phyloP scores from a whole-genome alignment of 257 asterid genomes.

The Lycium ferocissimum region DNA sequence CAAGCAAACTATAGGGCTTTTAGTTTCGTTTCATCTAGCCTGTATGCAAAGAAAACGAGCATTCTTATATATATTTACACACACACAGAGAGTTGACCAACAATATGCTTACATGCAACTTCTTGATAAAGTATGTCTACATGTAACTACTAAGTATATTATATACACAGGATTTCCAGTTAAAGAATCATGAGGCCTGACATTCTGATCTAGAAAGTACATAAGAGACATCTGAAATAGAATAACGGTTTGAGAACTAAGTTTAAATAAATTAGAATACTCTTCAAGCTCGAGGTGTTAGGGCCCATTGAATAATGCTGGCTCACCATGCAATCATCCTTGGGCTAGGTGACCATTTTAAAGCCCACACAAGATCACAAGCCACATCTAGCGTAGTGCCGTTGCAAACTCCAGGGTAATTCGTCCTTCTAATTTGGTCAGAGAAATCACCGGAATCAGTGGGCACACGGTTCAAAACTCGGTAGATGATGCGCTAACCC shows the following conservation, averaged over 20 bases:
- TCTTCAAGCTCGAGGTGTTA: not conserved
- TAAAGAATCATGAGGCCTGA: constrained; percentile 10
- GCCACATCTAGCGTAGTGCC: not conserved
- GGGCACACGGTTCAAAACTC: too few species aligned
- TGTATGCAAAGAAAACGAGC: too few species aligned
- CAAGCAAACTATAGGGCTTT: too few species aligned
- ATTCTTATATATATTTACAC: not conserved
- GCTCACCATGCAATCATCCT: not conserved
- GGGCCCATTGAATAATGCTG: not conserved
- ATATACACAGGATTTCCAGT: not conserved
- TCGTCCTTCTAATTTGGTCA: too few species aligned
- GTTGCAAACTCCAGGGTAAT: not conserved
- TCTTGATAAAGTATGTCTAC: not conserved
- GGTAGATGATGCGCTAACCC: not conserved
- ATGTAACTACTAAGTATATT: not conserved
- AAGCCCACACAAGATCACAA: not conserved
- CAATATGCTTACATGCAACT: not conserved
- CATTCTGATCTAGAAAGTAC: constrained; percentile 8
- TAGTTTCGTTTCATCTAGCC: too few species aligned
- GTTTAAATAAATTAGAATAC: not conserved
- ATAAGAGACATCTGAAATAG: not conserved
- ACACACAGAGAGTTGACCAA: not conserved
- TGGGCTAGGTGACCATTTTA: not conserved
- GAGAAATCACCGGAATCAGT: not conserved
- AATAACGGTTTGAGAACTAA: not conserved